These are phyloP conservation scores for Mucor irregularis DNA, from an alignment of 371 early-diverging fungal genomes.

Conservation along the genomic window DNA sequence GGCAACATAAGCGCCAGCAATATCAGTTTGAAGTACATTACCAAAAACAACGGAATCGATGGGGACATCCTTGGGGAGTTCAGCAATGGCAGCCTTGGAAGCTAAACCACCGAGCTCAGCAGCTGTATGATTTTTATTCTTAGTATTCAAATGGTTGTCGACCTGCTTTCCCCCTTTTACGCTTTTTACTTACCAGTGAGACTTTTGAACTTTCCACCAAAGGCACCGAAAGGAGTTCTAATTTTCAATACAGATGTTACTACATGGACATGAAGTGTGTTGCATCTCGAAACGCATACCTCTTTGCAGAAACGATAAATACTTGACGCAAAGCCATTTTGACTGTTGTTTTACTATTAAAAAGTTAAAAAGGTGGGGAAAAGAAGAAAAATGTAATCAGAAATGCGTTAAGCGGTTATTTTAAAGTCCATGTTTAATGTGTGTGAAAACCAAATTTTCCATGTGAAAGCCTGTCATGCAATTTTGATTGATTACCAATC, in stretches of 20 bases:
- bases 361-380: slow-evolving; percentile 7
- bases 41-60: slow-evolving; percentile 94
- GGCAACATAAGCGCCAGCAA: slow-evolving; percentile 85
- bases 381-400: neutral
- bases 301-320: slow-evolving; percentile 52
- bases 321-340: slow-evolving; percentile 49
- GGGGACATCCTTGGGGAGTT: slow-evolving; percentile 68
- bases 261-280: too few species aligned
- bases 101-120: slow-evolving; percentile 92
- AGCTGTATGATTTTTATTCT: slow-evolving; percentile 43
- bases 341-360: neutral
- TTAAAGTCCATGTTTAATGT: neutral
- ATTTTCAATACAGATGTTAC: too few species aligned
- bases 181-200: slow-evolving; percentile 49
- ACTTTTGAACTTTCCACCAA: slow-evolving; percentile 84
- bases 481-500: neutral
- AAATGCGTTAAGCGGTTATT: slow-evolving; percentile 3
- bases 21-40: slow-evolving; percentile 89
- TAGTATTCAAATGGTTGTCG: too few species aligned
- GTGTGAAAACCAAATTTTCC: slow-evolving; percentile 3
- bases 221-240: slow-evolving; percentile 79
- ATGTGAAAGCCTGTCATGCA: slow-evolving; percentile 16
- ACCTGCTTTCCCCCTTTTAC: neutral
- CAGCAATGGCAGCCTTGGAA: slow-evolving; percentile 83
- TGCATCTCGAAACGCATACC: slow-evolving; percentile 8